Evolutionary conservation across 179 eudicot genomes (phyloP).

Genomic region (Carnegiea gigantea): DNA sequence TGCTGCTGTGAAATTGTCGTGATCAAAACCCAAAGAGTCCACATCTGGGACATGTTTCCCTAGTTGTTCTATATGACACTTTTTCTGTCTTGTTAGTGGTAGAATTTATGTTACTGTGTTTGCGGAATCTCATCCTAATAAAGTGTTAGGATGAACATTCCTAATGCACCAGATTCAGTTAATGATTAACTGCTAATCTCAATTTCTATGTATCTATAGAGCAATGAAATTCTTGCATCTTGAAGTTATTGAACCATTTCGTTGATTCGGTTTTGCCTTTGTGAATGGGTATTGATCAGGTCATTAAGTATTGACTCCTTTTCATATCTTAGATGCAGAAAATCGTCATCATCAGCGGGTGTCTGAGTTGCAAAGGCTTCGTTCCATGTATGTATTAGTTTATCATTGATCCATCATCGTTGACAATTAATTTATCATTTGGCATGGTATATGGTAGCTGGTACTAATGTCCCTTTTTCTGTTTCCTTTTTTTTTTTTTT

Average conservation of each 20-base stretch:
- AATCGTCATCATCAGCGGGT: constrained; percentile 92
- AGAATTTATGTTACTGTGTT: not conserved
- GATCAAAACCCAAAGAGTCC: not conserved
- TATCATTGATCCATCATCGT: not conserved
- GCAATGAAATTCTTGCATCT: not conserved
- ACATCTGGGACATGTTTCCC: not conserved
- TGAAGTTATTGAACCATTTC: not conserved
- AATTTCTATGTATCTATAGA: not conserved
- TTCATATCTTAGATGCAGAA: constrained; percentile 55
- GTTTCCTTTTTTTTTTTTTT: too few relatives aligned
- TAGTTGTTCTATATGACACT: not conserved
- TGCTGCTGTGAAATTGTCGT: not conserved
- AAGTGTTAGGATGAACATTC: not conserved
- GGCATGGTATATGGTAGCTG: constrained; percentile 6
- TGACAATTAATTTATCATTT: constrained; percentile 1
- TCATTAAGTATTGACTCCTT: constrained; percentile 15
- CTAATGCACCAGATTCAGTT: not conserved
- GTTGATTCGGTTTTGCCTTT: constrained; percentile 1
- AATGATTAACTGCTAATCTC: not conserved
- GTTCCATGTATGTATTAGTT: constrained; percentile 71
- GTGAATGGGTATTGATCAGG: not conserved
- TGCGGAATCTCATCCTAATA: not conserved
- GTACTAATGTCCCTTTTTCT: not conserved
- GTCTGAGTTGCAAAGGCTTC: constrained; percentile 94
- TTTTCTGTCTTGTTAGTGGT: not conserved